Conservation (phyloP, 495 filamentous ascomycete genomes). For the Tuber calosporum region DNA sequence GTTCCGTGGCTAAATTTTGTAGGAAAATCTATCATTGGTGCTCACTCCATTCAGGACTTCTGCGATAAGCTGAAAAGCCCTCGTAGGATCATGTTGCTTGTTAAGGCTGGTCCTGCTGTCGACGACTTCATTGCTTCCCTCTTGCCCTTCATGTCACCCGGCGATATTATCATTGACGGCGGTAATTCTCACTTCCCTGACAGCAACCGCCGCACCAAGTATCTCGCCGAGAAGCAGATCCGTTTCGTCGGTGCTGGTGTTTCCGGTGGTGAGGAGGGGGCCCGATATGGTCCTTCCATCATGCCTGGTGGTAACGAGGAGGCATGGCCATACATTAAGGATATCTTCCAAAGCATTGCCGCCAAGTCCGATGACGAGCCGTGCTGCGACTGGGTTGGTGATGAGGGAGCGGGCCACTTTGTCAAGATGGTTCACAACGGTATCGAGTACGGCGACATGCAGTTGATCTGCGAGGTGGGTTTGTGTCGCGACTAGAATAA, state of each 20-base stretch:
- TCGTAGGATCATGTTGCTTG: conserved; percentile 91
- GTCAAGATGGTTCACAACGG: conserved; percentile 99
- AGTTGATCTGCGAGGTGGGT: conserved; percentile 93
- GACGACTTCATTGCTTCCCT: conserved; percentile 97
- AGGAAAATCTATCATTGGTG: conserved; percentile 88
- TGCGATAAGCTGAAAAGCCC: conserved; percentile 92
- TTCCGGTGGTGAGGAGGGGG: conserved; percentile 98
- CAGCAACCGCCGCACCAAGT: conserved; percentile 88
- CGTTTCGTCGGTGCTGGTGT: conserved; percentile 96
- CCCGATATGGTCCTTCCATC: conserved; percentile 89
- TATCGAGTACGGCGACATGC: conserved; percentile 99
- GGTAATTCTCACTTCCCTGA: conserved; percentile 99
- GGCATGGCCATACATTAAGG: conserved; percentile 98
- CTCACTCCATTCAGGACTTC: conserved; percentile 90
- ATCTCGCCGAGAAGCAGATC: conserved; percentile 77
- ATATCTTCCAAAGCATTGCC: conserved; percentile 94
- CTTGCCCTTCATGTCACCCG: conserved; percentile 77
- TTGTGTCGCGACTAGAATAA: conserved; percentile 4
- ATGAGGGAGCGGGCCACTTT: conserved; percentile 98
- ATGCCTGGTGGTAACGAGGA: conserved; percentile 98
- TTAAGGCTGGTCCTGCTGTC: conserved; percentile 95
- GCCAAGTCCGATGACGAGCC: conserved; percentile 94
- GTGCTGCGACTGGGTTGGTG: conserved; percentile 99
- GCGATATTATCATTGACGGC: conserved; percentile 98
- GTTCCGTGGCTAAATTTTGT: conserved; percentile 26